Percentiles rank a stretch among this genome's conserved stretches.
These are phyloP conservation scores for Knoxia roxburghii DNA, from an alignment of 257 asterid species.

Conservation along the genomic window DNA sequence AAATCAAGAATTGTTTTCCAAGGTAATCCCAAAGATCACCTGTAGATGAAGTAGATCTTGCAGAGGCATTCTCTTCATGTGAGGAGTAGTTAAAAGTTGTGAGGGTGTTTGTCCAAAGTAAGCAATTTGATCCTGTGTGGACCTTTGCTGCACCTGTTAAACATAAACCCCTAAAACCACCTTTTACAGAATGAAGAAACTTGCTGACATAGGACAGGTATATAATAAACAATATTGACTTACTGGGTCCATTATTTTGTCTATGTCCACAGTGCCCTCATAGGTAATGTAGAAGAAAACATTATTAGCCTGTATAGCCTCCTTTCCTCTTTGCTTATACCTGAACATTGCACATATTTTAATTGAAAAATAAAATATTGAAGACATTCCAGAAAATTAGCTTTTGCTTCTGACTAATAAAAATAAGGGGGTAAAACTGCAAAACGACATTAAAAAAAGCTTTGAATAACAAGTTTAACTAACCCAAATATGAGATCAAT, in stretches of 20 bases:
- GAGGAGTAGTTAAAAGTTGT: conserved; percentile 84
- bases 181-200: conserved; percentile 14
- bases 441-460: conserved; percentile 15
- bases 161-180: conserved; percentile 13
- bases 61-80: conserved; percentile 77
- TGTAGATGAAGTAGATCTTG: conserved; percentile 94
- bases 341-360: conserved; percentile 37
- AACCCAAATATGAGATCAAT: conserved; percentile 97
- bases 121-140: conserved; percentile 98
- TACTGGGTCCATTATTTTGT: conserved; percentile 88
- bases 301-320: conserved; percentile 86
- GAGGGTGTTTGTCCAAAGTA: conserved; percentile 99
- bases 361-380: conserved; percentile 1
- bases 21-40: conserved; percentile 33
- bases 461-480: conserved; percentile 20
- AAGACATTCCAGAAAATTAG: not conserved
- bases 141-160: conserved; percentile 78
- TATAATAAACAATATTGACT: conserved; percentile 32
- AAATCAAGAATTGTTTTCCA: not conserved
- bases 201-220: conserved; percentile 10
- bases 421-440: not conserved
- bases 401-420: not conserved
- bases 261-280: conserved; percentile 96
- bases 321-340: conserved; percentile 98
- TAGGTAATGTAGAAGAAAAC: conserved; percentile 94